Conservation (phyloP, 495 filamentous ascomycete species). For the Penicillium goetzii region DNA sequence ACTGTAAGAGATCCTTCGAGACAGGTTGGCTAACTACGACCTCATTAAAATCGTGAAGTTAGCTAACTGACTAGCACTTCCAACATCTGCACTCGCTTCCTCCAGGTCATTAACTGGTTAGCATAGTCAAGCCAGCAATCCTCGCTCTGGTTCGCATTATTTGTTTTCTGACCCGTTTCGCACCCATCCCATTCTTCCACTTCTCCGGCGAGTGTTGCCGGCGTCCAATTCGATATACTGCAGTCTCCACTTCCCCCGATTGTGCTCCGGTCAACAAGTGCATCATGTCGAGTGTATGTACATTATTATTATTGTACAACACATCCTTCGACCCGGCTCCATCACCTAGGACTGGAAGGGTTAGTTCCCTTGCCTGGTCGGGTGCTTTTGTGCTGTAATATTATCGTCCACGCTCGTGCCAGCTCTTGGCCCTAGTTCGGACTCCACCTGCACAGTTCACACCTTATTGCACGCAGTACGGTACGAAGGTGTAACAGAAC, state of each 20-base stretch:
- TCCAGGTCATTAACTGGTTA: not conserved
- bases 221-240: conserved; percentile 1
- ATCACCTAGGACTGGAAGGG: not conserved
- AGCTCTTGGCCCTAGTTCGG: conserved; percentile 10
- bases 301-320: not conserved
- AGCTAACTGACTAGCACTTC: not conserved
- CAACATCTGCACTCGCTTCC: not conserved
- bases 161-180: not conserved
- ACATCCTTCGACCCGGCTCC: not conserved
- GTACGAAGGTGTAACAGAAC: not conserved
- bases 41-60: not conserved
- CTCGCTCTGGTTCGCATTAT: not conserved
- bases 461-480: conserved; percentile 28
- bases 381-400: conserved; percentile 7
- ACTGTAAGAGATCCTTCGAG: not conserved
- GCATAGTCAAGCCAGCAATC: not conserved
- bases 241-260: conserved; percentile 33
- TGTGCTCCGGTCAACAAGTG: conserved; percentile 31
- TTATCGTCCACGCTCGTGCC: conserved; percentile 7
- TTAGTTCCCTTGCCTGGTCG: not conserved
- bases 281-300: not conserved
- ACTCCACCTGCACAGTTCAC: conserved; percentile 38
- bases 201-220: not conserved
- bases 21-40: not conserved
- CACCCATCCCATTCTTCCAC: not conserved